A percentile compares a stretch with the other conserved stretches of the same genome.
Conservation (phyloP, 2,329 filamentous ascomycete genomes). For the Calonectria leucothoes region DNA sequence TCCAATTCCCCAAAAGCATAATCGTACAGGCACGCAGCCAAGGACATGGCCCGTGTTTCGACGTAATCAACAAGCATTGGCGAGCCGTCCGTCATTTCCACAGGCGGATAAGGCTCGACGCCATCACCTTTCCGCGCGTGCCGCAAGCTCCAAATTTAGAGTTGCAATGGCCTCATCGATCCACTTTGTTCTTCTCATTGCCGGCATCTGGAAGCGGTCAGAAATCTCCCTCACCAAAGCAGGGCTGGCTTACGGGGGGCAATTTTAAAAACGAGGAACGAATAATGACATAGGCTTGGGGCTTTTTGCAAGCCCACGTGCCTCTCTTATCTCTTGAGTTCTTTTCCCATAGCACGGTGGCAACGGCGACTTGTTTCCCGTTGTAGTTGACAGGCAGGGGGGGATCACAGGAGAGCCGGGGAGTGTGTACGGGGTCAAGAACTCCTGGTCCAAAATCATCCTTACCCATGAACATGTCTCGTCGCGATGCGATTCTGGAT, state of each 20-base stretch:
- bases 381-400: not conserved
- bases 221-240: not conserved
- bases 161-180: constrained; percentile 8
- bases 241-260: not conserved
- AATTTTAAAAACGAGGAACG: not conserved
- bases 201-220: not conserved
- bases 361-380: not conserved
- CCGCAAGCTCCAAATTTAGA: constrained; percentile 6
- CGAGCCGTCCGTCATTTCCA: not conserved
- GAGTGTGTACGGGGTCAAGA: not conserved
- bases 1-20: not conserved
- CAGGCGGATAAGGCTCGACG: not conserved
- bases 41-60: constrained; percentile 2
- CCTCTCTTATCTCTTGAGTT: not conserved
- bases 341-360: not conserved
- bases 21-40: too few species aligned
- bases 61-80: not conserved
- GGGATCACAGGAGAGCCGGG: not conserved
- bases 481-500: not conserved
- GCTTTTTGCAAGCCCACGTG: not conserved
- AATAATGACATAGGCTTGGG: not conserved
- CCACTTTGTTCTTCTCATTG: not conserved
- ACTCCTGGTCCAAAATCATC: not conserved
- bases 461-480: not conserved
- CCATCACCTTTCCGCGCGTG: not conserved